These are phyloP conservation scores for Gnomoniopsis smithogilvyi DNA, from an alignment of 2,329 filamentous ascomycete species.

Conservation along the genomic window DNA sequence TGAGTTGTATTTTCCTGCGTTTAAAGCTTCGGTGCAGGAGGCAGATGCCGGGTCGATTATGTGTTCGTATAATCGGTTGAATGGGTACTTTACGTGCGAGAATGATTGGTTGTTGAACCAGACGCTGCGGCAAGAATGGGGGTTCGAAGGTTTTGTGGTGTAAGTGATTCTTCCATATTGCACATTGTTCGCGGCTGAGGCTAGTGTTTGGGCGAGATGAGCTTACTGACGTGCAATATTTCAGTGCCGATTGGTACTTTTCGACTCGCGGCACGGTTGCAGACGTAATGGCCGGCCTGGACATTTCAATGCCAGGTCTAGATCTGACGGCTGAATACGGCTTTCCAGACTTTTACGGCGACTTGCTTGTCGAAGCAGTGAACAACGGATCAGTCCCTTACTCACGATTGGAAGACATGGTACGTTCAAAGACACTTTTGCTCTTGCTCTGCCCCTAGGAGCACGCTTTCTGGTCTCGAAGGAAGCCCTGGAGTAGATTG, in stretches of 20 bases:
- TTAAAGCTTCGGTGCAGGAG: constrained; percentile 3
- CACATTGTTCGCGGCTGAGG: too few species aligned
- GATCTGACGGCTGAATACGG: constrained; percentile 9
- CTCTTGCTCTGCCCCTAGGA: too few species aligned
- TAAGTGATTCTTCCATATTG: not conserved
- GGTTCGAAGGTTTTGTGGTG: constrained; percentile 4
- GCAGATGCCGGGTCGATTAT: constrained; percentile 1
- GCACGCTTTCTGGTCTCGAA: too few species aligned
- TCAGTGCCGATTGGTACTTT: constrained; percentile 1
- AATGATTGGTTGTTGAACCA: constrained; percentile 4
- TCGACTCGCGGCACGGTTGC: not conserved
- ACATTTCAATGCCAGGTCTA: not conserved
- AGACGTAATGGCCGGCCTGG: not conserved
- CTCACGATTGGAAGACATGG: constrained; percentile 2
- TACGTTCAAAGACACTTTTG: too few species aligned
- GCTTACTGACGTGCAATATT: not conserved
- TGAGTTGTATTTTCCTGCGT: constrained; percentile 1
- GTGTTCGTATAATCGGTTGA: constrained; percentile 5
- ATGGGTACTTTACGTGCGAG: not conserved
- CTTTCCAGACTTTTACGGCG: constrained; percentile 12
- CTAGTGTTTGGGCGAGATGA: too few species aligned
- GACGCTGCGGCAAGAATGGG: not conserved
- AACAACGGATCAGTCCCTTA: not conserved
- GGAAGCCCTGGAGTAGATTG: too few species aligned
- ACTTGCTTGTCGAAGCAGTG: not conserved